A percentile compares a stretch with the other conserved stretches of the same genome.
These are phyloP conservation scores for Orobanche coerulescens DNA, from an alignment of 257 asterid species.

Conservation along the genomic window DNA sequence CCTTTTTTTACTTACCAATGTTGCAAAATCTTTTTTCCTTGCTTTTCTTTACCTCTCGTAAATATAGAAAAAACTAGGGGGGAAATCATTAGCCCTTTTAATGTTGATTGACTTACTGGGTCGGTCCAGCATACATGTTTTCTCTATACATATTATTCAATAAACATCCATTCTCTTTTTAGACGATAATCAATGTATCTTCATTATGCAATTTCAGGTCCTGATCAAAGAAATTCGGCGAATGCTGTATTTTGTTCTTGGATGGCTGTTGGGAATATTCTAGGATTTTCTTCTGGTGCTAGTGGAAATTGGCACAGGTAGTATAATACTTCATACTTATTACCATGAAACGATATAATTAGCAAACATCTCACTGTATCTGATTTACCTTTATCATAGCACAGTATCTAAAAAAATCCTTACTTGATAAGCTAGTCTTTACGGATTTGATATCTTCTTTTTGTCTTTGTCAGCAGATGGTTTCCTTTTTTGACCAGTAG, in stretches of 20 bases:
- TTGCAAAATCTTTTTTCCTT: too few relatives aligned
- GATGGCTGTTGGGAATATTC: slow-evolving; percentile 99
- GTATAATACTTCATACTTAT: slow-evolving; percentile 10
- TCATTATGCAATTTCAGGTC: slow-evolving; percentile 47
- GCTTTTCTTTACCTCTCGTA: too few relatives aligned
- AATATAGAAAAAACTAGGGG: too few relatives aligned
- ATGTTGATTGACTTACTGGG: slow-evolving; percentile 11
- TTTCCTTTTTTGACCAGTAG: slow-evolving; percentile 85
- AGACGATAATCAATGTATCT: slow-evolving; percentile 7
- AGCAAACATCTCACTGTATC: not conserved
- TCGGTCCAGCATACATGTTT: not conserved
- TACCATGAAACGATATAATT: not conserved
- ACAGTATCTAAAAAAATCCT: slow-evolving; percentile 4
- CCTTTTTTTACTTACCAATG: too few relatives aligned
- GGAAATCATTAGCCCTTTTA: slow-evolving; percentile 1
- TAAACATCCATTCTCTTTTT: slow-evolving; percentile 8
- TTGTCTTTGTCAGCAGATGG: slow-evolving; percentile 58
- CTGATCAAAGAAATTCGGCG: slow-evolving; percentile 93
- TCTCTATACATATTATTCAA: not conserved
- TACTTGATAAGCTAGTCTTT: slow-evolving; percentile 4
- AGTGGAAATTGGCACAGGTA: slow-evolving; percentile 98
- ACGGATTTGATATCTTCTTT: slow-evolving; percentile 15
- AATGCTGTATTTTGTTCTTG: slow-evolving; percentile 92
- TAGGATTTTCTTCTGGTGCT: slow-evolving; percentile 97
- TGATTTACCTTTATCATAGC: not conserved